Percentiles rank a stretch among this genome's conserved stretches.
Conservation (phyloP, 371 early-diverging fungal genomes). For the Fennellomyces sp. region DNA sequence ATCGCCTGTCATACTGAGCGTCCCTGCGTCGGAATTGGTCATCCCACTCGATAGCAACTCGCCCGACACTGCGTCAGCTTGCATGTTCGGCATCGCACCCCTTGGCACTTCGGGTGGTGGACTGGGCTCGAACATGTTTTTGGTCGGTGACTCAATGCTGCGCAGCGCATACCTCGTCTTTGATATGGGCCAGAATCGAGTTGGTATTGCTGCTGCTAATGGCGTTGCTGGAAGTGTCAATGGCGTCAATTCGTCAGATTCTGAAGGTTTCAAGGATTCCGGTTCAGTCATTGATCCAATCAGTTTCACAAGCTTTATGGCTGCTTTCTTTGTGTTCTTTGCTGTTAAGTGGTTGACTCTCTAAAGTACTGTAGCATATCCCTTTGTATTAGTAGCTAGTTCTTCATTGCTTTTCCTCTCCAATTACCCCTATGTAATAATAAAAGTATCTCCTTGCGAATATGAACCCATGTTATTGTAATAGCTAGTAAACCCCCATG, state of each 20-base stretch:
- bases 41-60: conserved; percentile 37
- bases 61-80: conserved; percentile 25
- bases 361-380: too few relatives aligned
- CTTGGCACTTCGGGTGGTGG: conserved; percentile 21
- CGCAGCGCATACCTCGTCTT: conserved; percentile 50
- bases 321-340: too few relatives aligned
- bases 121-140: conserved; percentile 35
- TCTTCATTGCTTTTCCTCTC: too few relatives aligned
- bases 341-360: too few relatives aligned
- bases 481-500: too few relatives aligned
- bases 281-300: neutral
- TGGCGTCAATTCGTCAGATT: conserved; percentile 2
- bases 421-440: too few relatives aligned
- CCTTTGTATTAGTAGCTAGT: too few relatives aligned
- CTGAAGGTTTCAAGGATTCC: neutral
- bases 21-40: conserved; percentile 40
- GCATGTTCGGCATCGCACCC: conserved; percentile 54
- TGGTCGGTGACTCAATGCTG: conserved; percentile 49
- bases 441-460: too few relatives aligned
- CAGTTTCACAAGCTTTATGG: neutral
- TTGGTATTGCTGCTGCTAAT: conserved; percentile 48
- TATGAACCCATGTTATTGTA: too few relatives aligned
- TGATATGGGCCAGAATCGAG: conserved; percentile 47
- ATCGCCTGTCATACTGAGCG: conserved; percentile 31
- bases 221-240: conserved; percentile 35